A percentile compares a stretch with the other conserved stretches of the same genome.
Conservation (phyloP, 257 asterid genomes). For the Scutellaria baicalensis region DNA sequence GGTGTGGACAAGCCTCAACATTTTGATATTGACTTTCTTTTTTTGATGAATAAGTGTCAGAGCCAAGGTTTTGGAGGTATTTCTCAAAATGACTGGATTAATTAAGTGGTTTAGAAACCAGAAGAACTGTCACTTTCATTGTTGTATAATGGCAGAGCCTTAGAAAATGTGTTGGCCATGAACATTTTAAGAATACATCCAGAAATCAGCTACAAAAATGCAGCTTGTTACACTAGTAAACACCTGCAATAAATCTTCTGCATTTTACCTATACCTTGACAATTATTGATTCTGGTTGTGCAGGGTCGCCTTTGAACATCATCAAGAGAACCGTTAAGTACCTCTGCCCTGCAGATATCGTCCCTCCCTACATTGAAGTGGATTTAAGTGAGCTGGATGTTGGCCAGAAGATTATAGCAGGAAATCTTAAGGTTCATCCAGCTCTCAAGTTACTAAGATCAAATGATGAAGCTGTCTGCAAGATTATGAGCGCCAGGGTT, state of each 20-base stretch:
- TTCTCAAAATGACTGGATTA: background rate
- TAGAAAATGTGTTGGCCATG: background rate
- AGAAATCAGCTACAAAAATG: background rate
- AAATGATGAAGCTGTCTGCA: constrained; percentile 23
- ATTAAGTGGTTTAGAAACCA: background rate
- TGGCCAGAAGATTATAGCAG: constrained; percentile 68
- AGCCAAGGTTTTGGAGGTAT: background rate
- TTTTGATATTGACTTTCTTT: background rate
- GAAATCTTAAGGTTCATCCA: constrained; percentile 84
- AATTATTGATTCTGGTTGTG: constrained; percentile 3
- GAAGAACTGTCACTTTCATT: background rate
- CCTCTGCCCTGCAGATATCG: constrained; percentile 79
- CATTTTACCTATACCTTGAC: background rate
- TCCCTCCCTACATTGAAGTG: constrained; percentile 86
- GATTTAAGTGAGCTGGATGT: constrained; percentile 87
- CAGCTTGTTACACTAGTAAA: background rate
- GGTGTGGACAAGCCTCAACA: background rate
- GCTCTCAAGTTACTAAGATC: constrained; percentile 56
- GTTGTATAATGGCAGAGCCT: background rate
- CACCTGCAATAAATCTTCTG: background rate
- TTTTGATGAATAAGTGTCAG: background rate
- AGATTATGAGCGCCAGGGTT: constrained; percentile 27
- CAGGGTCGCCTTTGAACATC: constrained; percentile 72
- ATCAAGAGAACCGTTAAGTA: constrained; percentile 76
- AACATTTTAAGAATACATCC: background rate